Evolutionary conservation across 2,329 filamentous ascomycete genomes (phyloP).

Genomic region (Trichoderma afroharzianum): DNA sequence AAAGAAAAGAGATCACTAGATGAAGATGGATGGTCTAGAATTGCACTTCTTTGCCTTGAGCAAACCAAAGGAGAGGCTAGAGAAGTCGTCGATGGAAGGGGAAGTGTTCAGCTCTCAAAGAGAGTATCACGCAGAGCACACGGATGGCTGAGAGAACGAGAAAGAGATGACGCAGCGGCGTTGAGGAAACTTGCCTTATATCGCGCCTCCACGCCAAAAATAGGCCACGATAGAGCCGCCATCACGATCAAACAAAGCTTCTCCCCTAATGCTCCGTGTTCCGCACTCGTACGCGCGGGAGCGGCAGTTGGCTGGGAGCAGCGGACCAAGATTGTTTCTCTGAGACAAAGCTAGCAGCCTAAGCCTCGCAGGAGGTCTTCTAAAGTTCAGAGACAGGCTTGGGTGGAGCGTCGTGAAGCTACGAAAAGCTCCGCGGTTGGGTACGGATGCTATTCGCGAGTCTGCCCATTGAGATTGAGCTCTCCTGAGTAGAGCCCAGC

Average conservation of each 20-base stretch:
- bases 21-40: background rate
- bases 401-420: background rate
- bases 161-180: background rate
- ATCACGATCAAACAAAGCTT: background rate
- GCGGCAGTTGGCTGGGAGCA: background rate
- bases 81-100: background rate
- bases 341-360: background rate
- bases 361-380: conserved; percentile 5
- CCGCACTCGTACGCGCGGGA: conserved; percentile 9
- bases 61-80: background rate
- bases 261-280: background rate
- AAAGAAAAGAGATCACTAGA: background rate
- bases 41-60: background rate
- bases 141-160: background rate
- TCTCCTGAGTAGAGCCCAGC: background rate
- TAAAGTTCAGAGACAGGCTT: conserved; percentile 3
- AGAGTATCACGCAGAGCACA: background rate
- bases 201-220: background rate
- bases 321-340: background rate
- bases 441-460: conserved; percentile 3
- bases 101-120: background rate
- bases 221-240: background rate
- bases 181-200: conserved; percentile 14
- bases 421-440: background rate
- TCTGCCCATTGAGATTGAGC: background rate